Evolutionary conservation across 352 stramenopile genomes (phyloP), one percentile per base, ranked within the genome.

Genomic region (Pythium biforme): DNA sequence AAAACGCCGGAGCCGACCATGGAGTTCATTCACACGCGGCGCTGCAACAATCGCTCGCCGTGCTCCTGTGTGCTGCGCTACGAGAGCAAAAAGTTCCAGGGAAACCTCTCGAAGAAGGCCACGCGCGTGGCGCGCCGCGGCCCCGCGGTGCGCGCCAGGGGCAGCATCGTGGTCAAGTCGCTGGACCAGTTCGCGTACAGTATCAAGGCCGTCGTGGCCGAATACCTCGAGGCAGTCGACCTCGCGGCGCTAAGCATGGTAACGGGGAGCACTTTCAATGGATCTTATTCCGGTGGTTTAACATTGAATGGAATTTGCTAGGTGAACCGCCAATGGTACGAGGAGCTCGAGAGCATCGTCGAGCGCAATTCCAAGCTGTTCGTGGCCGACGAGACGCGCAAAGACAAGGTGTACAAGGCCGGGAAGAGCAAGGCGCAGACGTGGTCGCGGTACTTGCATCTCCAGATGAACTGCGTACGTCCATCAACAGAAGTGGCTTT

Each of bases 21-120:
- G 12, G n/a, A 46, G 10, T 31, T 27, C 10, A 40, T 48, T 23
- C 49, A 57, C 8, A 54, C 54, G 11, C 80, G 85, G 6, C 65
- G 71, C 58, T 94, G 85, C 65, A 85, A 92, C 59, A 66, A 73
- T 0, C 81, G 83, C 43, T 58, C 81, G 41, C 26, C 88, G 15
- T 94, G 85, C 64, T 89, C 80, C 12, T 94, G 85, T 40, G 69
- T 79, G 47, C 27, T 92, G 63, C 81, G 83, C 39, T 48, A 86
- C 17, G 79, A 90, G 58, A 91, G 82, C 68, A 69, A 68, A 3
- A 82, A 79, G 47, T 92, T 91, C 64, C 85, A 84, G 20, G 83
- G 78, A 55, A 83, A 88, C 27, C 60, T 94, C 56, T 45, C 39
- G 1, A 66, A 57, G 11, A 79, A 83, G 66, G 60, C 58, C n/a